These are phyloP conservation scores for Ogataea populi-albae DNA, from an alignment of 805 yeast species.

Conservation along the genomic window DNA sequence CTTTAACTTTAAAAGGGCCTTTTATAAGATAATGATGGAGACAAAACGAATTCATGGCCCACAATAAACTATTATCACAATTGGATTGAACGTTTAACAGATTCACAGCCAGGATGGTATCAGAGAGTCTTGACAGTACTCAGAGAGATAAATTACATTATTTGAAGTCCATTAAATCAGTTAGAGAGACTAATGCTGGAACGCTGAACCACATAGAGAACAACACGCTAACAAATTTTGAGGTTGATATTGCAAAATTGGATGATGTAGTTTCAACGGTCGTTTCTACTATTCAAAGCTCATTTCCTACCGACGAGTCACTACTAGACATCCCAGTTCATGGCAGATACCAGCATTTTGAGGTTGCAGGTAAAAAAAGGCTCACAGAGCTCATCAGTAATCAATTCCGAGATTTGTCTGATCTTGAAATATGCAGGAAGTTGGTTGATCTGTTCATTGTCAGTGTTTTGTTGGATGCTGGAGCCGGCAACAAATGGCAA, in stretches of 20 bases:
- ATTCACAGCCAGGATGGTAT: no score
- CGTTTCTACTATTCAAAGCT: conserved; percentile 40
- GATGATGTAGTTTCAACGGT: conserved; percentile 45
- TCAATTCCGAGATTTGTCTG: conserved; percentile 32
- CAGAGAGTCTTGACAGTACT: conserved; percentile 6
- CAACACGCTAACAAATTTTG: conserved; percentile 40
- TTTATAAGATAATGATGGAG: not conserved
- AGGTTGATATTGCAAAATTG: conserved; percentile 43
- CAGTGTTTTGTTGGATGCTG: conserved; percentile 64
- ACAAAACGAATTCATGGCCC: no score
- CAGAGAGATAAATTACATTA: conserved; percentile 27
- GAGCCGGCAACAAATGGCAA: conserved; percentile 61
- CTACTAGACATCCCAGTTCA: conserved; percentile 56
- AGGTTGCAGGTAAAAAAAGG: conserved; percentile 46
- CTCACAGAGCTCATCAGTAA: conserved; percentile 39
- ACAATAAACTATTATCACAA: not conserved
- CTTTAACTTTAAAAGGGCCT: conserved; percentile 1
- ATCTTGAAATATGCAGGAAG: conserved; percentile 48
- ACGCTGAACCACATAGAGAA: conserved; percentile 40
- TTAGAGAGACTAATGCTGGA: conserved; percentile 48
- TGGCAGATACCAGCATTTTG: conserved; percentile 67
- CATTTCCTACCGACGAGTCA: conserved; percentile 40
- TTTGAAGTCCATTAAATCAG: conserved; percentile 50
- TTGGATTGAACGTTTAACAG: not conserved
- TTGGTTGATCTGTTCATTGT: conserved; percentile 57